Percentiles rank a stretch among this genome's conserved stretches.
These are phyloP conservation scores for Artemisia argyi DNA, from an alignment of 129 eudicot genomes.

Conservation along the genomic window DNA sequence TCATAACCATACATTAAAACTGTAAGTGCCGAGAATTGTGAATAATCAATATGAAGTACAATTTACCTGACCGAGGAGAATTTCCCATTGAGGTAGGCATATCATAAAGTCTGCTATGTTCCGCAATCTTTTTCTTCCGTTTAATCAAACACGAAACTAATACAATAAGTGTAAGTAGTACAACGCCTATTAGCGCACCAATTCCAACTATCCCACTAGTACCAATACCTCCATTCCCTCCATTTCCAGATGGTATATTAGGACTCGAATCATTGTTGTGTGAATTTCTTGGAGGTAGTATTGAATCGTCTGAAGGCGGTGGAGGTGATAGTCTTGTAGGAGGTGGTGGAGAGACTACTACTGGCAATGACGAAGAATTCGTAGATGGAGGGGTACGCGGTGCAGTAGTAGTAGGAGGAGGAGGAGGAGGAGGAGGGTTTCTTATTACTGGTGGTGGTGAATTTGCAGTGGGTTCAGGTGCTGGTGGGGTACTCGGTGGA, in stretches of 20 bases:
- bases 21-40: not conserved
- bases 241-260: slow-evolving; percentile 32
- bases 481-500: slow-evolving; percentile 10
- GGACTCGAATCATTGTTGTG: slow-evolving; percentile 32
- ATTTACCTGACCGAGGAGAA: slow-evolving; percentile 68
- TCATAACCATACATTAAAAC: not conserved
- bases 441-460: too few relatives aligned
- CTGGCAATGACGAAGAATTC: slow-evolving; percentile 14
- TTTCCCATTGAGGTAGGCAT: slow-evolving; percentile 43
- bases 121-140: slow-evolving; percentile 44
- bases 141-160: slow-evolving; percentile 30
- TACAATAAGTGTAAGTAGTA: slow-evolving; percentile 42
- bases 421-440: not conserved
- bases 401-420: too few relatives aligned
- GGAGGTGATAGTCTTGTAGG: slow-evolving; percentile 31
- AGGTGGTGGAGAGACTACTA: slow-evolving; percentile 23
- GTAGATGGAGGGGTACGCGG: slow-evolving; percentile 18
- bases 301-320: slow-evolving; percentile 30
- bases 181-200: slow-evolving; percentile 39
- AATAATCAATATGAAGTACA: not conserved
- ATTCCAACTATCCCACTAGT: slow-evolving; percentile 47
- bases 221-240: slow-evolving; percentile 39
- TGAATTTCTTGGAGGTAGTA: slow-evolving; percentile 34
- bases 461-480: slow-evolving; percentile 24
- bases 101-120: slow-evolving; percentile 26